Percentiles rank a stretch among this genome's conserved stretches.
Evolutionary conservation across 2,329 filamentous ascomycete genomes (phyloP).

Genomic region (Plenodomus tracheiphilus): DNA sequence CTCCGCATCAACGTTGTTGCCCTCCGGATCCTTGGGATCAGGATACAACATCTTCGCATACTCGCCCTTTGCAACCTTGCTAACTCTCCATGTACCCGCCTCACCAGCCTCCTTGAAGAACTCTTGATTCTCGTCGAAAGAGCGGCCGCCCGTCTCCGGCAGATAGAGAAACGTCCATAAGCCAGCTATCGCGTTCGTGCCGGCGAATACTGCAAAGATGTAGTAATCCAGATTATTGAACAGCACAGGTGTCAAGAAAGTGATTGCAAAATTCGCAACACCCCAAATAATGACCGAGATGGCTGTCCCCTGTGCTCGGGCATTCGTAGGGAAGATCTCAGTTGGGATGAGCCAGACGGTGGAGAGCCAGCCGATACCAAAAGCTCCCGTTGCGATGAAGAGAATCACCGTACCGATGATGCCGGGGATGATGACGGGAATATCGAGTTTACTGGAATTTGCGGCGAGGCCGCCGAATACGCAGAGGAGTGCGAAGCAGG

Average conservation of each 20-base stretch:
- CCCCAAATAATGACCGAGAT: constrained; percentile 61
- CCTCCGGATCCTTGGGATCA: constrained; percentile 35
- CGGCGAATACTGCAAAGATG: constrained; percentile 61
- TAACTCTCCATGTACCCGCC: constrained; percentile 58
- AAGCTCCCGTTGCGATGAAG: constrained; percentile 62
- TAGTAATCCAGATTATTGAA: constrained; percentile 64
- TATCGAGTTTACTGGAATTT: constrained; percentile 41
- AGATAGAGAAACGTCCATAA: constrained; percentile 57
- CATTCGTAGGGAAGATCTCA: constrained; percentile 60
- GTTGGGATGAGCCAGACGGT: constrained; percentile 64
- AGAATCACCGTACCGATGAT: constrained; percentile 57
- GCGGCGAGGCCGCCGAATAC: constrained; percentile 56
- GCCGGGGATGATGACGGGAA: constrained; percentile 50
- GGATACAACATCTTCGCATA: constrained; percentile 52
- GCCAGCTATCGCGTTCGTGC: constrained; percentile 59
- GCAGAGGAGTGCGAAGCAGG: constrained; percentile 56
- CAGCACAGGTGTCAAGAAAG: constrained; percentile 60
- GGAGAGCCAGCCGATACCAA: constrained; percentile 63
- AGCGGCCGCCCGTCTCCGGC: constrained; percentile 61
- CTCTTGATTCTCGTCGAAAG: constrained; percentile 63
- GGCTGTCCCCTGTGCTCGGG: constrained; percentile 59
- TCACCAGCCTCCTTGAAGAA: constrained; percentile 60
- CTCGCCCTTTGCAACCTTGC: constrained; percentile 56
- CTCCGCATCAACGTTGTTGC: constrained; percentile 47
- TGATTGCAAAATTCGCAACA: constrained; percentile 61